Base-by-base conservation (phyloP, 2,329 filamentous ascomycete genomes). In the Alternaria sp. region DNA sequence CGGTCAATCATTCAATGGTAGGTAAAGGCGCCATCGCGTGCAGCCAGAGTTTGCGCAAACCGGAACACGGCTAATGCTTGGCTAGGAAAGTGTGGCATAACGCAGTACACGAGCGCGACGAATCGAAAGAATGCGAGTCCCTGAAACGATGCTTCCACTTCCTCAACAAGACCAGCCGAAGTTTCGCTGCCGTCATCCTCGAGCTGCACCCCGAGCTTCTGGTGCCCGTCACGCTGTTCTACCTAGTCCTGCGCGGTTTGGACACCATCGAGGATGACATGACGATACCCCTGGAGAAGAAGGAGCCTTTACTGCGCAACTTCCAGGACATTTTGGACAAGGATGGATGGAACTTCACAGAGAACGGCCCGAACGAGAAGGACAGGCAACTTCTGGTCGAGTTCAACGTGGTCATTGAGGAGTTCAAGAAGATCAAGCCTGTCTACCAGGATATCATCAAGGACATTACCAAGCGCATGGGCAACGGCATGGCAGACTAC, bases 221-320 rank as follows among this genome's bases (percentile, higher is more conserved):
- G 36, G 87, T 97, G 41, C 93, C 95, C 24, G 86, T 98, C 46
- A 89, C 90, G 57, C 84, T 98, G 9, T 99, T 99, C 85, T 99
- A 99, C 82, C 87, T 99, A 28, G 87, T 93, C 54, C 86, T 99
- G 55, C 92, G 95, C 62, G 95, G 92, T 47, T 87, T 99, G 51
- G 95, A 99, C 80, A 99, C 95, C n/a, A 92, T 99, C 62, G 95
- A 99, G 81, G 95, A 99, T 84, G 95, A 99, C 80, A 98, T 97
- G 89, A 96, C 93, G 5, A 90, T 99, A 62, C 84, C 90, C 3
- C 82, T 94, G 39, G 85, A 87, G 66, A 89, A 86, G 74, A 99
- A 99, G 82, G 91, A 96, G 75, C 93, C 93, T 2, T 81, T 97
- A 57, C 84, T 99, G 62, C 88, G 94, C 63, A 85, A 90, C 47